phyloP scores from a whole-genome alignment of 202 grass and related monocot genomes.

The Panicum hallii region DNA sequence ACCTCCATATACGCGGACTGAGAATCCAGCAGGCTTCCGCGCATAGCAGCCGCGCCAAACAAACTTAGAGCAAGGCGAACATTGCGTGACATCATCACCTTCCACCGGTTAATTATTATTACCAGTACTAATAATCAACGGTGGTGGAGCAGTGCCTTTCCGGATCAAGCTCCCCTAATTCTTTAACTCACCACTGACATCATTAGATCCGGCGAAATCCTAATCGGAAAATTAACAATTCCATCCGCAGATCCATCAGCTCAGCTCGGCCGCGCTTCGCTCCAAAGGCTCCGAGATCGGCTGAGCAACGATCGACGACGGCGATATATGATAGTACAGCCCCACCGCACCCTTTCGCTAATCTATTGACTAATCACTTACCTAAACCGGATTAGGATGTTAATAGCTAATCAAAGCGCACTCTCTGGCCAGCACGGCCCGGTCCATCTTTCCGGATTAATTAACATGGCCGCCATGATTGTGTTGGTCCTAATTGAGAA shows the following conservation, averaged over 20 bases:
- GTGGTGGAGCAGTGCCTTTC: constrained; percentile 53
- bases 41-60: background rate
- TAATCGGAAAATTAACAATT: constrained; percentile 19
- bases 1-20: background rate
- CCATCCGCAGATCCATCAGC: background rate
- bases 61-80: background rate
- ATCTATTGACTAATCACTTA: constrained; percentile 36
- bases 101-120: constrained; percentile 26
- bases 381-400: constrained; percentile 41
- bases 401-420: constrained; percentile 21
- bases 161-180: constrained; percentile 2
- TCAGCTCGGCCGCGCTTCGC: background rate
- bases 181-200: constrained; percentile 32
- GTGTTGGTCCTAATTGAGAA: constrained; percentile 25
- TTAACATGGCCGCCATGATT: constrained; percentile 14
- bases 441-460: background rate
- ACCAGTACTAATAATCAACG: constrained; percentile 14
- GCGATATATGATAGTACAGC: background rate
- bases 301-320: constrained; percentile 32
- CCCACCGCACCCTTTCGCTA: background rate
- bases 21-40: background rate
- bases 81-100: background rate
- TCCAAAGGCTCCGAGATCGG: background rate
- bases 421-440: background rate
- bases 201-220: constrained; percentile 52